Percentiles rank a stretch among this genome's conserved stretches.
Conservation (phyloP, 805 yeast species). For the Barnettozyma sp. region DNA sequence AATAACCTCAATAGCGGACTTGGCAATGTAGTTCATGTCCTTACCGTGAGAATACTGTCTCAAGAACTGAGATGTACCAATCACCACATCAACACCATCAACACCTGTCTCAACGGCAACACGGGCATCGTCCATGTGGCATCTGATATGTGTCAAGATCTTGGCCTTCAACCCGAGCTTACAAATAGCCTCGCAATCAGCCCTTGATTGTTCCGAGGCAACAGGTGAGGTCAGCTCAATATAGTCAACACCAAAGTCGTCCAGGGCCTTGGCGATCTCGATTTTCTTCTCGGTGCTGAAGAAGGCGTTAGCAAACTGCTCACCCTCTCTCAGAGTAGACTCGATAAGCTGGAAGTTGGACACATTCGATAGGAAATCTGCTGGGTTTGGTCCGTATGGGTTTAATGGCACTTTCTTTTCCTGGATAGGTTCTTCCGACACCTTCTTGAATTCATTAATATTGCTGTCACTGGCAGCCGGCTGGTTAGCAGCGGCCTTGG, state of each 20-base stretch:
- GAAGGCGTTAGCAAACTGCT: conserved; percentile 96
- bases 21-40: conserved; percentile 96
- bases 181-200: conserved; percentile 97
- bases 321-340: conserved; percentile 96
- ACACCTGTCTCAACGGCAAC: conserved; percentile 98
- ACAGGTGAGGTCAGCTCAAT: conserved; percentile 97
- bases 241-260: conserved; percentile 97
- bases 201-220: conserved; percentile 89
- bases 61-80: conserved; percentile 93
- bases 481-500: conserved; percentile 17
- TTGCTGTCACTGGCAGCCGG: conserved; percentile 13
- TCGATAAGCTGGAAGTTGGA: conserved; percentile 85
- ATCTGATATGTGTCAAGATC: conserved; percentile 92
- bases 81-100: conserved; percentile 97
- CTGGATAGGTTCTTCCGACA: conserved; percentile 37
- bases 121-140: conserved; percentile 98
- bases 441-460: conserved; percentile 31
- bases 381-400: conserved; percentile 95
- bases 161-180: conserved; percentile 94
- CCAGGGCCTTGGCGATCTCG: conserved; percentile 93
- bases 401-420: conserved; percentile 35
- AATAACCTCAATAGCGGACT: conserved; percentile 92
- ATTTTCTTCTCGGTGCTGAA: conserved; percentile 91
- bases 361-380: conserved; percentile 87
- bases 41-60: conserved; percentile 96